phyloP scores from a whole-genome alignment of 1,284 basidiomycete species.

The Tilletiaria anomala region DNA sequence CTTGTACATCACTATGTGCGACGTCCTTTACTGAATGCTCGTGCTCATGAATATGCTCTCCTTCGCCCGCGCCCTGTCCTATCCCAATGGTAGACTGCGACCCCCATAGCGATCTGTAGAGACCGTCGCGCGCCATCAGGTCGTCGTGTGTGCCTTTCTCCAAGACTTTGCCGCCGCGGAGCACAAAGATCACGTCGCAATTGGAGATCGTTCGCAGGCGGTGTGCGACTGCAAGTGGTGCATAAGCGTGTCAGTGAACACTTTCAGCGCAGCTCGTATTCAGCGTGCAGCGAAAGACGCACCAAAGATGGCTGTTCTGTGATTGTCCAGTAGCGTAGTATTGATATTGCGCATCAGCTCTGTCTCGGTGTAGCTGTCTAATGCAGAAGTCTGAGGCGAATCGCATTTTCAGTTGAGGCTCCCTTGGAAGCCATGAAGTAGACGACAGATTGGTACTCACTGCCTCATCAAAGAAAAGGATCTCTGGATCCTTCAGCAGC shows the following conservation, averaged over 20 bases:
- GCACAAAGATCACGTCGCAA: conserved; percentile 43
- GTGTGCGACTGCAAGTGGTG: conserved; percentile 19
- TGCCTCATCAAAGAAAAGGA: conserved; percentile 95
- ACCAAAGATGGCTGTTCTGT: conserved; percentile 81
- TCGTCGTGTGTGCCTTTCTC: conserved; percentile 29
- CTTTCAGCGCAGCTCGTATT: neutral
- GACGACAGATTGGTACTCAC: conserved; percentile 44
- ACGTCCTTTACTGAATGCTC: no score
- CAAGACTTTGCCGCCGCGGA: conserved; percentile 18
- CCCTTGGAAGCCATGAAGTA: neutral
- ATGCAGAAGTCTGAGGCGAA: conserved; percentile 64
- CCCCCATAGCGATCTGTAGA: conserved; percentile 36
- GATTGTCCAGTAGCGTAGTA: conserved; percentile 55
- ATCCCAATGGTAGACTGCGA: no score
- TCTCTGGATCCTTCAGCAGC: conserved; percentile 80
- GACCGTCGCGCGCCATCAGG: conserved; percentile 15
- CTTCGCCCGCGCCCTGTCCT: no score
- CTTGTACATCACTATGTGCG: no score
- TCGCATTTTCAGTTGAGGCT: neutral
- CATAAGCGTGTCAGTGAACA: neutral
- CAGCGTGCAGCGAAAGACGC: no score
- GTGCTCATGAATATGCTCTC: no score
- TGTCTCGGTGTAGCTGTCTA: conserved; percentile 84
- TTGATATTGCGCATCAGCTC: conserved; percentile 94
- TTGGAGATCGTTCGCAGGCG: conserved; percentile 78